phyloP scores from a whole-genome alignment of 2,329 filamentous ascomycete genomes.

The Cladophialophora chaetospira region DNA sequence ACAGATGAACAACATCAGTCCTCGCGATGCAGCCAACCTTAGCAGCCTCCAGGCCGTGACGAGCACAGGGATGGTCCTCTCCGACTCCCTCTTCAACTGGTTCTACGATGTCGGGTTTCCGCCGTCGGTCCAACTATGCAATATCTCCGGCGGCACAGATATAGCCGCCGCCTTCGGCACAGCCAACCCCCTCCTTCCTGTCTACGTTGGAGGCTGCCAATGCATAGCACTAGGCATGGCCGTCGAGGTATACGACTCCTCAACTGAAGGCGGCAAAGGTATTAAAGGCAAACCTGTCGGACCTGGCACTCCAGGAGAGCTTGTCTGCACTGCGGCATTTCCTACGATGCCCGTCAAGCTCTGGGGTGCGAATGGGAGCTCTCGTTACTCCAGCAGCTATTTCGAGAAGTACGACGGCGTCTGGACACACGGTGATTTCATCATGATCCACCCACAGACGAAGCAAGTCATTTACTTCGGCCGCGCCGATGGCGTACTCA shows the following conservation, averaged over 20 bases:
- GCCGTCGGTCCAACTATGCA: conserved; percentile 61
- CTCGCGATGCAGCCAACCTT: conserved; percentile 64
- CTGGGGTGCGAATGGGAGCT: conserved; percentile 56
- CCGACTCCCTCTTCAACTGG: conserved; percentile 77
- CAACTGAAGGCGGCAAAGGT: conserved; percentile 40
- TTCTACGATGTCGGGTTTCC: conserved; percentile 74
- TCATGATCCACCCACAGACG: conserved; percentile 68
- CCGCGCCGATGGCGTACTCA: conserved; percentile 56
- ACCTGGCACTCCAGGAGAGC: conserved; percentile 70
- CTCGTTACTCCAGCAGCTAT: conserved; percentile 54
- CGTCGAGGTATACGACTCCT: conserved; percentile 51
- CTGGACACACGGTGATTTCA: conserved; percentile 84
- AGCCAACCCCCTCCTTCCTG: conserved; percentile 69
- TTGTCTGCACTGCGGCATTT: conserved; percentile 70
- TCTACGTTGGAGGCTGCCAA: conserved; percentile 62
- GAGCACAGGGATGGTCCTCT: conserved; percentile 79
- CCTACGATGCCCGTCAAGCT: conserved; percentile 73
- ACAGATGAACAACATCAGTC: conserved; percentile 63
- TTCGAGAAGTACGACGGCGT: conserved; percentile 49
- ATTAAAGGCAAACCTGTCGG: conserved; percentile 50
- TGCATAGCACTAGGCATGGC: conserved; percentile 56
- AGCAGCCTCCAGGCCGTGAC: conserved; percentile 62
- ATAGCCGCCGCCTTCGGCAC: conserved; percentile 36
- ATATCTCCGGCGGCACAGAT: conserved; percentile 39
- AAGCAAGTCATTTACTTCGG: conserved; percentile 67